Evolutionary conservation across 2,329 filamentous ascomycete genomes (phyloP), one percentile per base, ranked within the genome.

Genomic region (Tolypocladium capitatum): DNA sequence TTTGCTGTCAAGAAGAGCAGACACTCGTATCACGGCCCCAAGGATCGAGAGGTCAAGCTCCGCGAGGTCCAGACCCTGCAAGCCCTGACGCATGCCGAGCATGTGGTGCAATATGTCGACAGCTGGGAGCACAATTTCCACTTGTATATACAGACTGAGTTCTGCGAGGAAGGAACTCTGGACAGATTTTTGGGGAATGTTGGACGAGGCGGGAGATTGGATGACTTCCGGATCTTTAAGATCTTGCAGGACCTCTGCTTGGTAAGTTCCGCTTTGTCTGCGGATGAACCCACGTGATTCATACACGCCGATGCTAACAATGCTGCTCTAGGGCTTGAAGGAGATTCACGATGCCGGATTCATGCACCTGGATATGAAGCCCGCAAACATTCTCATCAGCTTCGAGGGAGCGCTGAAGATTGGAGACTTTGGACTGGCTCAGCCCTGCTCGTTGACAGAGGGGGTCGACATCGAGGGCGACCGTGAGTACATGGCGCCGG

Each of bases 181-280:
- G 85, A 94, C 61, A 76, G 81, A 16, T 98, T 97, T 61, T 74
- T 98, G 30, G 76, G 80, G n/a, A 79, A 84, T 49, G 80, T 88
- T 51, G 92, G 92, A 24, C 76, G 83, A 51, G 88, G 86, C 61
- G 90, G 88, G 43, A 80, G 91, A 56, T 69, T 98, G 54, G 92
- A 98, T 65, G 92, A 97, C 63, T 98, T 98, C 68, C 80, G 92
- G 52, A 96, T 97, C 64, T 98, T 92, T 88, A 98, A 98, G 70
- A 91, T 97, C 49, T 71, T 97, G 57, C 77, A 95, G 38, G 92
- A 98, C 64, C 68, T 95, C 50, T 78, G 83, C 58, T 71, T 84
- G 72, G 88, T 92, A 78, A 68, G 84, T 72, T 35, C 20, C 20
- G 34, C 33, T 16, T 45, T 47, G 42, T 43, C 31, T 20, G 6